Conservation (phyloP, 2,329 filamentous ascomycete species). For the Fusarium sp. region DNA sequence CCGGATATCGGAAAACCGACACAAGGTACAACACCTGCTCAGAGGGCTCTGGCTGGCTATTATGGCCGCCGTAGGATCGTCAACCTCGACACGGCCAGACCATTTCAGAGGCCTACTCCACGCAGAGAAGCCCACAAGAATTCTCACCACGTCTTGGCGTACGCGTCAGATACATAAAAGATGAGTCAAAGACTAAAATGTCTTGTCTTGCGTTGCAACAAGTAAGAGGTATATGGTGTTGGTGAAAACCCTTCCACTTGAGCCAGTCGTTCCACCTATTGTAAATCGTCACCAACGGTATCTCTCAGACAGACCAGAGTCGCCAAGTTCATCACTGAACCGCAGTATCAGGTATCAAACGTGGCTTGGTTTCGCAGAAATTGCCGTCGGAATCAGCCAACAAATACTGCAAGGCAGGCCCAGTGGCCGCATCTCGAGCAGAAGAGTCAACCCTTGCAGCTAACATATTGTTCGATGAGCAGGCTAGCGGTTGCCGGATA, state of each 20-base stretch:
- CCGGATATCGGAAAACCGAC: slow-evolving; percentile 23
- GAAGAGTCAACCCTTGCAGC: slow-evolving; percentile 13
- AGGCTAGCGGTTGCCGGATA: slow-evolving; percentile 29
- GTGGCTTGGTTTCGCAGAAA: slow-evolving; percentile 20
- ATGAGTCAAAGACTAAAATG: background rate
- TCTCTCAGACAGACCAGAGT: background rate
- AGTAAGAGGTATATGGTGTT: background rate
- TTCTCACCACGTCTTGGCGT: background rate
- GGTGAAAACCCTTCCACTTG: background rate
- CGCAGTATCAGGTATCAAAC: slow-evolving; percentile 12
- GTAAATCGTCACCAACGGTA: background rate
- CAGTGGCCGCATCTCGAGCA: slow-evolving; percentile 25
- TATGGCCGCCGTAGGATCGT: slow-evolving; percentile 7
- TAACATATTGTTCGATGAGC: slow-evolving; percentile 7
- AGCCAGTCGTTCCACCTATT: background rate
- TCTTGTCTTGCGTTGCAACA: background rate
- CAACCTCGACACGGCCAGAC: slow-evolving; percentile 18
- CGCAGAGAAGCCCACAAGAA: slow-evolving; percentile 14
- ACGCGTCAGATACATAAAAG: background rate
- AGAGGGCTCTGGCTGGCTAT: slow-evolving; percentile 4
- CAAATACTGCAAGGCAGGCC: slow-evolving; percentile 3
- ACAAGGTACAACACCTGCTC: slow-evolving; percentile 14
- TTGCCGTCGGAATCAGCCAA: slow-evolving; percentile 14
- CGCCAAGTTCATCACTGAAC: background rate
- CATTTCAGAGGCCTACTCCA: slow-evolving; percentile 20